phyloP scores from a whole-genome alignment of 2,329 filamentous ascomycete species.

The Trichoderma gracile region DNA sequence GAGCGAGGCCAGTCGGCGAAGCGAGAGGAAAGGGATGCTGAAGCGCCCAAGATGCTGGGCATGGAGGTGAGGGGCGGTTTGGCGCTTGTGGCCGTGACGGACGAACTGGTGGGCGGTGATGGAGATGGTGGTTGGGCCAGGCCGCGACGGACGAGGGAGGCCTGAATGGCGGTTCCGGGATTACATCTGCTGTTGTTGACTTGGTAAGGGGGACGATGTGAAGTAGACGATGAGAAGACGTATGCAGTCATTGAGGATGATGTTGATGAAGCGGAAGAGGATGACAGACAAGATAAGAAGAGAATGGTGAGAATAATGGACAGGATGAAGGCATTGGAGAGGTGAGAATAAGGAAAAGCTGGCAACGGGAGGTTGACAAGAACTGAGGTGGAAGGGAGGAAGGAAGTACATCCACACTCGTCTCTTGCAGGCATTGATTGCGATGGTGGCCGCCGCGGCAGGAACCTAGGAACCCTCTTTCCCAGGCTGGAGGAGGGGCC shows the following conservation, averaged over 20 bases:
- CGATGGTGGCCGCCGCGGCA: too few relatives aligned
- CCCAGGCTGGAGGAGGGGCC: constrained; percentile 3
- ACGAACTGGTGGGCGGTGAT: neutral
- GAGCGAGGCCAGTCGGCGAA: constrained; percentile 2
- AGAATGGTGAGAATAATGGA: too few relatives aligned
- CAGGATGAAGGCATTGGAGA: neutral
- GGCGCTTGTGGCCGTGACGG: constrained; percentile 13
- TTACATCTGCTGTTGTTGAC: neutral
- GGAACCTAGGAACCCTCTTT: neutral
- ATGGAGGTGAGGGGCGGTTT: constrained; percentile 22
- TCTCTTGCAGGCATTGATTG: too few relatives aligned
- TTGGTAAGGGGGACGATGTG: neutral
- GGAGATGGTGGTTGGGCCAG: neutral
- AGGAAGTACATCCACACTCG: too few relatives aligned
- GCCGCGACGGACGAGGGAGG: neutral
- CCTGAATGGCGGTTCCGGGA: neutral
- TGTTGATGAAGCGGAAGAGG: neutral
- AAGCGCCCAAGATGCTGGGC: neutral
- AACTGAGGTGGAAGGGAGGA: too few relatives aligned
- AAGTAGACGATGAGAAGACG: neutral
- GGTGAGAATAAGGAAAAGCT: neutral
- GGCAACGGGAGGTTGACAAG: too few relatives aligned
- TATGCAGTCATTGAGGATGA: too few relatives aligned
- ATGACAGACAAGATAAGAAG: neutral
- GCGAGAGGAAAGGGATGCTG: constrained; percentile 8